These are phyloP conservation scores for Malus hybrid DNA, from an alignment of 331 rosid species.

Conservation along the genomic window DNA sequence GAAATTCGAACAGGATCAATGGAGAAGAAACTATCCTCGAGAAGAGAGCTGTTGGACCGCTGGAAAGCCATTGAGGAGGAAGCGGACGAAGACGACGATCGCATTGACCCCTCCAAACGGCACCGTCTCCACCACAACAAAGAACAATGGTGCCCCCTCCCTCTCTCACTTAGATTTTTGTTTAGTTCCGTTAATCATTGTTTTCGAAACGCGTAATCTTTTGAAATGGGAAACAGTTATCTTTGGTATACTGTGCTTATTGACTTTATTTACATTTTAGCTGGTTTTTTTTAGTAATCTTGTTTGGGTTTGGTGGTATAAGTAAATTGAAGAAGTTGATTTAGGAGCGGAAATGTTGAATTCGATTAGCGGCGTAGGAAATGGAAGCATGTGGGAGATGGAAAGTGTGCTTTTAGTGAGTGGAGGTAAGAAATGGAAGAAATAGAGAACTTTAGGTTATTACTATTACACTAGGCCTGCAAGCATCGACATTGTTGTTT, in stretches of 20 bases:
- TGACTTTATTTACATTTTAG: background rate
- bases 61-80: conserved; percentile 79
- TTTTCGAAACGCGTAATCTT: background rate
- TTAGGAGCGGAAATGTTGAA: background rate
- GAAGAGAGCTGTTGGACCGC: conserved; percentile 57
- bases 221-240: background rate
- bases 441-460: background rate
- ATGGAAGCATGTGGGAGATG: background rate
- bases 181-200: background rate
- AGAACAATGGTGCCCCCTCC: conserved; percentile 63
- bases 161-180: background rate
- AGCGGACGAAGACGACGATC: conserved; percentile 36
- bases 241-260: background rate
- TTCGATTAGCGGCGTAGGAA: background rate
- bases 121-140: conserved; percentile 56
- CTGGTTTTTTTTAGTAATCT: background rate
- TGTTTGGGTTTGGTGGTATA: background rate
- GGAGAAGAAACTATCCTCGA: conserved; percentile 39
- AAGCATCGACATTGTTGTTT: background rate
- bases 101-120: conserved; percentile 28
- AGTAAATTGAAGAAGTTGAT: background rate
- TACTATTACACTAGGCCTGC: background rate
- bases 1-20: conserved; percentile 2
- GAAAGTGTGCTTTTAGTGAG: background rate
- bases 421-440: background rate